Conservation (phyloP, 768 basidiomycete species). For the Serendipita sp. region DNA sequence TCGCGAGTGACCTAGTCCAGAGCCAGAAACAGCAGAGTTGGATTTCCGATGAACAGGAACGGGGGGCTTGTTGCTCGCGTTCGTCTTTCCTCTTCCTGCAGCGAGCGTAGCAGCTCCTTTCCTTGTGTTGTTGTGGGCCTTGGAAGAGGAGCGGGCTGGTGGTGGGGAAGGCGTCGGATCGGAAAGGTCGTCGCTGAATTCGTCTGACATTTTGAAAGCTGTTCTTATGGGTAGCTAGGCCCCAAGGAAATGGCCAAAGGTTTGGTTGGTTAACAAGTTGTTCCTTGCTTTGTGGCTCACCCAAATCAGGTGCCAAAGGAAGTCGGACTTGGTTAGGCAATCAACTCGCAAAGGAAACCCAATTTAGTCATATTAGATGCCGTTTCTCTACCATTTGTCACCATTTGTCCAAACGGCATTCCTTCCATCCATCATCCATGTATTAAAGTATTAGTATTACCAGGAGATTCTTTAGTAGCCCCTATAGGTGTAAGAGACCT, state of each 20-base stretch:
- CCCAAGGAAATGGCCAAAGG: neutral
- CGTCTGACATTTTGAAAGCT: neutral
- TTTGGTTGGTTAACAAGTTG: neutral
- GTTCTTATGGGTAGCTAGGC: neutral
- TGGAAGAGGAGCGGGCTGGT: neutral
- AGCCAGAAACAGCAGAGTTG: neutral
- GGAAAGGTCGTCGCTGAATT: neutral
- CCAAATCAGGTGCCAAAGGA: too few relatives aligned
- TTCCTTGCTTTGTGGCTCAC: neutral
- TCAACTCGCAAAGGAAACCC: too few relatives aligned
- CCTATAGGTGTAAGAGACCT: too few relatives aligned
- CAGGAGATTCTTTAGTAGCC: too few relatives aligned
- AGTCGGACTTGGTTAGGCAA: too few relatives aligned
- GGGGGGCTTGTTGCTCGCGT: neutral
- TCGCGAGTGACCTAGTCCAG: neutral
- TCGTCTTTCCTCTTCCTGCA: neutral
- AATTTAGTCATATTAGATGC: too few relatives aligned
- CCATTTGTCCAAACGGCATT: too few relatives aligned
- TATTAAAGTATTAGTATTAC: too few relatives aligned
- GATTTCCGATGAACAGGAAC: neutral
- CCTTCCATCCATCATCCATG: too few relatives aligned
- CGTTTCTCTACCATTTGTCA: too few relatives aligned
- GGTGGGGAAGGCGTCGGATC: constrained; percentile 2
- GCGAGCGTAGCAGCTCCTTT: neutral
- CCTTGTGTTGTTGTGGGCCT: neutral